Evolutionary conservation across 2,329 filamentous ascomycete species (phyloP).

Genomic region (Aureobasidium leucospermi): DNA sequence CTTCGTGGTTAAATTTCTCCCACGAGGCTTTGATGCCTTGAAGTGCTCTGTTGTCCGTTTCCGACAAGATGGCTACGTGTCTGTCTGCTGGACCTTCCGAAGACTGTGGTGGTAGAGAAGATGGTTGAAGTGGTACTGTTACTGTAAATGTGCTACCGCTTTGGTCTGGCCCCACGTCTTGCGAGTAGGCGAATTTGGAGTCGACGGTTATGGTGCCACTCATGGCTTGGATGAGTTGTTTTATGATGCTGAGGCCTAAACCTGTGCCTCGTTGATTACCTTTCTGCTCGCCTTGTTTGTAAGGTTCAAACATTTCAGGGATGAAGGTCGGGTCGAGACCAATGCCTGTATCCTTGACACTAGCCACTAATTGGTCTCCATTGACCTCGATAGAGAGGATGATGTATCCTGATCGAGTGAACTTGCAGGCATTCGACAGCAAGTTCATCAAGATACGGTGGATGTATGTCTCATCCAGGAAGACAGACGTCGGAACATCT

Average conservation of each 20-base stretch:
- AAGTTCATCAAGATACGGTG: conserved; percentile 32
- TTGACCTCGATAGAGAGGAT: conserved; percentile 38
- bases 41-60: neutral
- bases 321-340: conserved; percentile 71
- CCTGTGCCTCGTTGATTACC: conserved; percentile 65
- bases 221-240: conserved; percentile 15
- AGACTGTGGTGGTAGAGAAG: neutral
- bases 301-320: conserved; percentile 76
- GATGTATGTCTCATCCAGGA: conserved; percentile 30
- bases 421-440: conserved; percentile 29
- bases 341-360: conserved; percentile 71
- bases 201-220: conserved; percentile 14
- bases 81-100: neutral
- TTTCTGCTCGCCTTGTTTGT: conserved; percentile 57
- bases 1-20: conserved; percentile 4
- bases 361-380: conserved; percentile 10
- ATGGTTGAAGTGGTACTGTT: conserved; percentile 9
- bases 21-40: conserved; percentile 7
- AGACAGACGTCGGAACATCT: conserved; percentile 26
- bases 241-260: conserved; percentile 64
- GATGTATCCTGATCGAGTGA: conserved; percentile 52
- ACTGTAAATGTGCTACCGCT: conserved; percentile 15
- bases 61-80: neutral
- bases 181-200: conserved; percentile 3
- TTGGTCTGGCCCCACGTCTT: conserved; percentile 1